Base-by-base conservation (phyloP, 768 basidiomycete genomes). In the Cystobasidium onofrii region DNA sequence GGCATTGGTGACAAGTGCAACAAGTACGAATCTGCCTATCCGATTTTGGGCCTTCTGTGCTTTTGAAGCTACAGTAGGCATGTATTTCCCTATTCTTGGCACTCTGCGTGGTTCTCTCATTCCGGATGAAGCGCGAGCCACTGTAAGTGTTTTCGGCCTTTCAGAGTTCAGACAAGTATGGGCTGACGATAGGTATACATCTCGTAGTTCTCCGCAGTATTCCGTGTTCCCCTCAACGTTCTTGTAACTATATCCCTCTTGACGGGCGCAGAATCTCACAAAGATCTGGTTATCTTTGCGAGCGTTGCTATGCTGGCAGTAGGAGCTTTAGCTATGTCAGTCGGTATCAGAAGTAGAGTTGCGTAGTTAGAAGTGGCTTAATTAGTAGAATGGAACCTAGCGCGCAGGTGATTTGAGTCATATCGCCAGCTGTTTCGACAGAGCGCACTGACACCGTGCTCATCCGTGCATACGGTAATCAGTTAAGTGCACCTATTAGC, bases 21-120 rank as follows among this genome's bases (percentile, higher is more conserved):
- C 44, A 10, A 72, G 65, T 20, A 29, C 15, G 15, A 39, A 34
- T n/a, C 66, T 75, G 7, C 33, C 66, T 17, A n/a, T 70, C 43
- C 54, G 70, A 54, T 75, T 75, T 43, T 75, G 74, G 74, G 74
- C 71, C 1, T 75, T 75, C 57, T 75, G 74, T 43, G 66, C 36
- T 1, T 75, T 75, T 29, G 74, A 75, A 54, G 74, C 67, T 20
- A 75, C 74, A 4, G 74, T 72, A 10, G 74, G 74, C 12, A 75
- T 75, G 71, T 75, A 75, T 43, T 75, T 61, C 57, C 74, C 74
- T 27, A 62, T 72, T 12, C 29, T 75, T 29, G 74, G 74, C 2
- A 74, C 65, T 36, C 36, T 75, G 54, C 1, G 61, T 17, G 66
- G 74, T 52, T 43, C 73, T 18, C n/a, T 75, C 7, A 72, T 75